Evolutionary conservation across 2,329 filamentous ascomycete species (phyloP).

Genomic region (Epicoccum sorghinum): DNA sequence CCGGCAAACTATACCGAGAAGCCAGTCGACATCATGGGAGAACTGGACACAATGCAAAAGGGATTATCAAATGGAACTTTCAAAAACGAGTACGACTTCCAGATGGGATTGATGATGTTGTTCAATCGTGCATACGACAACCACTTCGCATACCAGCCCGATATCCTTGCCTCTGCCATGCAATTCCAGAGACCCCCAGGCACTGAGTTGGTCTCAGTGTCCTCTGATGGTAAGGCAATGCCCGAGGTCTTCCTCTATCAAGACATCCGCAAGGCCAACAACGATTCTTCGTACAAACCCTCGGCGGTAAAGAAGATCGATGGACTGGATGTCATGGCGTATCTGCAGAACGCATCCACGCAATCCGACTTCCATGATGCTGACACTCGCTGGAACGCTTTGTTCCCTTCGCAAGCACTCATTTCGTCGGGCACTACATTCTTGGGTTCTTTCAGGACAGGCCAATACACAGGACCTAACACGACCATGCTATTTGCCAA

Average conservation of each 20-base stretch:
- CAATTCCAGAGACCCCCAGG: slow-evolving; percentile 43
- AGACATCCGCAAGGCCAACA: slow-evolving; percentile 36
- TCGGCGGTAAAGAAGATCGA: slow-evolving; percentile 49
- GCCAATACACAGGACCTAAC: slow-evolving; percentile 41
- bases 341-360: slow-evolving; percentile 40
- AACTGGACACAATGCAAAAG: slow-evolving; percentile 43
- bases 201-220: slow-evolving; percentile 44
- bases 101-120: slow-evolving; percentile 43
- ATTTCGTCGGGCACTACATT: slow-evolving; percentile 36
- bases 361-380: slow-evolving; percentile 47
- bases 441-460: slow-evolving; percentile 38
- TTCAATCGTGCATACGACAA: slow-evolving; percentile 49
- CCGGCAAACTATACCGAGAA: slow-evolving; percentile 46
- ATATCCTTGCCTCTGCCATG: slow-evolving; percentile 47
- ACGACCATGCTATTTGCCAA: slow-evolving; percentile 47
- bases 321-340: slow-evolving; percentile 41
- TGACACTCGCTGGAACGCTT: slow-evolving; percentile 49
- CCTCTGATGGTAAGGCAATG: slow-evolving; percentile 42
- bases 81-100: slow-evolving; percentile 50
- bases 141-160: slow-evolving; percentile 48
- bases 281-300: slow-evolving; percentile 37
- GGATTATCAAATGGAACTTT: slow-evolving; percentile 40
- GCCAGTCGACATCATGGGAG: slow-evolving; percentile 47
- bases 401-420: slow-evolving; percentile 46
- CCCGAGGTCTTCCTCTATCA: slow-evolving; percentile 47